Conservation (phyloP, 345 rosid genomes). For the Cochlearia excelsa region DNA sequence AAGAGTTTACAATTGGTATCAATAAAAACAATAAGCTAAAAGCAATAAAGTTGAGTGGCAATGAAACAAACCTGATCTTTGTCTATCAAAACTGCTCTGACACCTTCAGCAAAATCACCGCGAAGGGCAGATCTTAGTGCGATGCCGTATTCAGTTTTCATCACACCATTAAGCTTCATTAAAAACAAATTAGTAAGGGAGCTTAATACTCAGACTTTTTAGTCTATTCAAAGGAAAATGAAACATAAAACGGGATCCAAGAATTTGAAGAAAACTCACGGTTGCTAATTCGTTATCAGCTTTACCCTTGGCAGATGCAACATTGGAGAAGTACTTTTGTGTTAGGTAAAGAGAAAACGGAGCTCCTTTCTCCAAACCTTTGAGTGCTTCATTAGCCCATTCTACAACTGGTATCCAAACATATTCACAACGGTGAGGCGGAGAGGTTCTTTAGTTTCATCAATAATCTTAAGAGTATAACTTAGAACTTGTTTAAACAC, state of each 20-base stretch:
- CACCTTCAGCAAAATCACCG: slow-evolving; percentile 80
- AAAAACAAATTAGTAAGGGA: slow-evolving; percentile 1
- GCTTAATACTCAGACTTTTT: too few relatives aligned
- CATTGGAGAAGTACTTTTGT: slow-evolving; percentile 62
- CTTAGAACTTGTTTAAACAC: too few relatives aligned
- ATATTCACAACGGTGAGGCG: not conserved
- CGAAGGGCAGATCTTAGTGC: slow-evolving; percentile 70
- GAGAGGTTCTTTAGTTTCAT: too few relatives aligned
- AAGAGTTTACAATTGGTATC: not conserved
- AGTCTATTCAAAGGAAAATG: not conserved
- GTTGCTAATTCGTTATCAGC: slow-evolving; percentile 49
- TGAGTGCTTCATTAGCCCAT: slow-evolving; percentile 88
- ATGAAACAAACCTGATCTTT: slow-evolving; percentile 72
- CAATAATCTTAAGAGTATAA: too few relatives aligned
- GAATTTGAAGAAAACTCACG: slow-evolving; percentile 40
- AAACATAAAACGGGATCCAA: not conserved
- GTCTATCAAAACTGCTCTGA: slow-evolving; percentile 91
- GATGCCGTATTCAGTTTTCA: slow-evolving; percentile 86
- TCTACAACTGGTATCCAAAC: slow-evolving; percentile 46
- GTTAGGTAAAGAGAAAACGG: slow-evolving; percentile 92
- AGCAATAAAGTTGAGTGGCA: not conserved
- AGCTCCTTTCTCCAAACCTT: slow-evolving; percentile 76
- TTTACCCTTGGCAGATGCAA: slow-evolving; percentile 64
- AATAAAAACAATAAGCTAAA: slow-evolving; percentile 10
- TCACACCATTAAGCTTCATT: slow-evolving; percentile 66